Conservation (phyloP, 176 grass and related monocot species). For the Avena atlantica region DNA sequence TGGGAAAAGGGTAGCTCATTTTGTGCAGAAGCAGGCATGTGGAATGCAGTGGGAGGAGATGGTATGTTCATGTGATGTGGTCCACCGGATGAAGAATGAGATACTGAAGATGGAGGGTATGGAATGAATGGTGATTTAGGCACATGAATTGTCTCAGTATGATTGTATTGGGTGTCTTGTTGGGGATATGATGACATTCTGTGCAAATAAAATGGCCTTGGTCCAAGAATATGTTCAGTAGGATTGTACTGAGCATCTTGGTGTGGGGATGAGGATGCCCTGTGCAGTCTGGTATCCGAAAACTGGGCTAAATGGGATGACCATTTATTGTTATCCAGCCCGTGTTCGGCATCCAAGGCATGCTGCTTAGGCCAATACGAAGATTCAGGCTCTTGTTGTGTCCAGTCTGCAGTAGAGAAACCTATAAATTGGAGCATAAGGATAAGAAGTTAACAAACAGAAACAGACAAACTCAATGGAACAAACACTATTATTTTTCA, state of each 20-base stretch:
- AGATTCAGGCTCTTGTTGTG: conserved; percentile 52
- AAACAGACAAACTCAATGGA: neutral
- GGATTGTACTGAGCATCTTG: conserved; percentile 50
- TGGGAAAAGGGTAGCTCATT: conserved; percentile 45
- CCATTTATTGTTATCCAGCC: conserved; percentile 54
- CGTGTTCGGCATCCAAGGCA: conserved; percentile 44
- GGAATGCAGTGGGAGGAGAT: conserved; percentile 58
- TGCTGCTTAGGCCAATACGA: conserved; percentile 49
- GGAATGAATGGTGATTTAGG: conserved; percentile 59
- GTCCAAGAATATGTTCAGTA: conserved; percentile 47
- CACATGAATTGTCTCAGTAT: conserved; percentile 61
- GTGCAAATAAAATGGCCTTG: conserved; percentile 52
- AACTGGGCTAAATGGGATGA: conserved; percentile 42
- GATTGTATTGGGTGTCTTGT: conserved; percentile 53
- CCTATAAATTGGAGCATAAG: conserved; percentile 38
- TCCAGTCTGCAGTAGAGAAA: conserved; percentile 61
- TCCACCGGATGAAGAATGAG: conserved; percentile 57
- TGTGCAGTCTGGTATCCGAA: conserved; percentile 52
- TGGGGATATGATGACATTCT: conserved; percentile 66
- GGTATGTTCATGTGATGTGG: conserved; percentile 48
- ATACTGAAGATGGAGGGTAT: conserved; percentile 49
- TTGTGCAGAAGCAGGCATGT: conserved; percentile 52
- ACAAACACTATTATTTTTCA: conserved; percentile 9
- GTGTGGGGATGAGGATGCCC: conserved; percentile 65
- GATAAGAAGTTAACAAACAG: neutral